Conservation (phyloP, 2,329 filamentous ascomycete genomes). For the Celoporthe dispersa region DNA sequence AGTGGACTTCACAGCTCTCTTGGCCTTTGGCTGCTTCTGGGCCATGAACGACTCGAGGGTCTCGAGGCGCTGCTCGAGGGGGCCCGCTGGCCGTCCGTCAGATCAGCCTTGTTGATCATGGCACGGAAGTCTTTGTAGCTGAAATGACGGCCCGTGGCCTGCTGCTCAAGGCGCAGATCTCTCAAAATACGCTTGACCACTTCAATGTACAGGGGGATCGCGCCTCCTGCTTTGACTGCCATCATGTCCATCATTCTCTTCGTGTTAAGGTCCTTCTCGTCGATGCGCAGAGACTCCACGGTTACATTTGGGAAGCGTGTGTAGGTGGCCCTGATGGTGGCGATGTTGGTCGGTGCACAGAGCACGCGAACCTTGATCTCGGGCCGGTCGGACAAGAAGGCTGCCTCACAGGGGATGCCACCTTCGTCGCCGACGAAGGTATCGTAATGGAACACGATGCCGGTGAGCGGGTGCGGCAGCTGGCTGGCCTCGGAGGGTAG, state of each 20-base stretch:
- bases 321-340: conserved; percentile 48
- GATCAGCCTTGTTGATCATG: conserved; percentile 40
- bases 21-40: conserved; percentile 28
- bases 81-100: conserved; percentile 56
- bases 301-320: conserved; percentile 45
- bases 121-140: conserved; percentile 54
- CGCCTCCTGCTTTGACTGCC: conserved; percentile 49
- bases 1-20: conserved; percentile 15
- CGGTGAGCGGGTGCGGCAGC: conserved; percentile 58
- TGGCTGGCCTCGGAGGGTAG: conserved; percentile 48
- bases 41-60: conserved; percentile 68
- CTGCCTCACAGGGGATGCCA: conserved; percentile 62
- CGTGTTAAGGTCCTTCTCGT: conserved; percentile 58
- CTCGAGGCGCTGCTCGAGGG: conserved; percentile 63
- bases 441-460: conserved; percentile 69
- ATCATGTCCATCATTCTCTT: conserved; percentile 63
- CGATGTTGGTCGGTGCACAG: conserved; percentile 58
- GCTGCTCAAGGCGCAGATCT: conserved; percentile 55
- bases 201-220: conserved; percentile 61
- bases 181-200: conserved; percentile 60
- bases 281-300: conserved; percentile 56
- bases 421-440: conserved; percentile 53
- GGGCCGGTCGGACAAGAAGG: conserved; percentile 52
- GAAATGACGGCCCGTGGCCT: conserved; percentile 44
- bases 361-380: conserved; percentile 56